phyloP scores from a whole-genome alignment of 805 yeast genomes.

The Pichia pseudocactophila region DNA sequence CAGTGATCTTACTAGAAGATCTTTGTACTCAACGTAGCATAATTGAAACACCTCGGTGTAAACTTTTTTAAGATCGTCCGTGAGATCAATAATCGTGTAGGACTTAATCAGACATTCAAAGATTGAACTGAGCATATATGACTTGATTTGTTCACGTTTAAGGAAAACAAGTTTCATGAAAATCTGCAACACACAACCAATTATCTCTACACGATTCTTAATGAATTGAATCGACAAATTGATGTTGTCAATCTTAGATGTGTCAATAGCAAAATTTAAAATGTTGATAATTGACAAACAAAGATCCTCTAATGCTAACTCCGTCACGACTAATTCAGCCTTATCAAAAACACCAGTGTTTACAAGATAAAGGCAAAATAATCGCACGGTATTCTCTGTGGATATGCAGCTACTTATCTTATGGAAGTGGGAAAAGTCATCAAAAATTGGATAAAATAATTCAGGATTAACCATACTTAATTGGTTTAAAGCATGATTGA shows the following conservation, averaged over 20 bases:
- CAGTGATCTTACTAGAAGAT: conserved; percentile 13
- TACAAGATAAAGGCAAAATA: conserved; percentile 16
- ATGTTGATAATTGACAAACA: conserved; percentile 18
- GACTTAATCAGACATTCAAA: conserved; percentile 20
- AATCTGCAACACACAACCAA: conserved; percentile 17
- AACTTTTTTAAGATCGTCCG: conserved; percentile 4
- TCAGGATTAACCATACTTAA: conserved; percentile 19
- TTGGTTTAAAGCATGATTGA: conserved; percentile 18
- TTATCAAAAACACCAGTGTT: conserved; percentile 1
- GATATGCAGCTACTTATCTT: conserved; percentile 15
- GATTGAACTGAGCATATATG: conserved; percentile 15
- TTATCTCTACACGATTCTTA: conserved; percentile 18
- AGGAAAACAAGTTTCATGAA: conserved; percentile 8
- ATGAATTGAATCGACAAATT: conserved; percentile 25
- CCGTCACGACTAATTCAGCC: conserved; percentile 9
- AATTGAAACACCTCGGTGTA: conserved; percentile 12
- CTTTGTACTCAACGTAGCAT: conserved; percentile 9
- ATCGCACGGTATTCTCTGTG: conserved; percentile 23
- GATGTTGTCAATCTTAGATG: conserved; percentile 21
- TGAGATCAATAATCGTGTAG: conserved; percentile 15
- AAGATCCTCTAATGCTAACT: conserved; percentile 18
- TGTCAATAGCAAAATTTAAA: conserved; percentile 18
- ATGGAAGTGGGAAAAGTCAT: conserved; percentile 6
- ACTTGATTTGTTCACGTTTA: conserved; percentile 11
- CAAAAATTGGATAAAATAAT: conserved; percentile 18